Evolutionary conservation across 208 protist species (phyloP).

Genomic region (Acanthamoeba culbertsoni): DNA sequence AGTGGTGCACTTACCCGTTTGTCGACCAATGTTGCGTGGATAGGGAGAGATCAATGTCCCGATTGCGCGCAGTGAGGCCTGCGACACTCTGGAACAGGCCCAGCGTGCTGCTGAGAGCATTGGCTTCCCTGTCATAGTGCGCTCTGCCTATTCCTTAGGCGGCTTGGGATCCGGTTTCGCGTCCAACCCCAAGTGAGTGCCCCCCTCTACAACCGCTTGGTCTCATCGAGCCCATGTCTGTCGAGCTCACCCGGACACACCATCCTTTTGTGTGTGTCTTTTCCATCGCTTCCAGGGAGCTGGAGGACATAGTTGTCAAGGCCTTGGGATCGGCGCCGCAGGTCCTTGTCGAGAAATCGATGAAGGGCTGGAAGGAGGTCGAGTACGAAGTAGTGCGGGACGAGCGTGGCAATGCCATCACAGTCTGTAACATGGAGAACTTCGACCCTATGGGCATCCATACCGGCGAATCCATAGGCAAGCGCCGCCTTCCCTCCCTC

Average conservation of each 20-base stretch:
- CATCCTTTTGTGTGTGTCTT: no score
- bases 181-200: conserved; percentile 63
- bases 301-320: conserved; percentile 63
- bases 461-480: conserved; percentile 99
- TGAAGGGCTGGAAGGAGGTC: conserved; percentile 99
- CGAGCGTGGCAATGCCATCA: conserved; percentile 98
- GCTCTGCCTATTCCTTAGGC: conserved; percentile 96
- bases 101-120: conserved; percentile 83
- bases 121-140: conserved; percentile 96
- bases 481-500: no score
- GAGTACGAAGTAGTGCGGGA: conserved; percentile 99
- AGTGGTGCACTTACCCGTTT: not conserved
- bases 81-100: conserved; percentile 68
- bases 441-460: conserved; percentile 98
- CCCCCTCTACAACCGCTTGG: not conserved
- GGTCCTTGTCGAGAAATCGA: conserved; percentile 95
- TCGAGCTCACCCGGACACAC: not conserved
- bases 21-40: no score
- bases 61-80: conserved; percentile 85
- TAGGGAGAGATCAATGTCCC: not conserved
- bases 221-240: not conserved
- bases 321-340: conserved; percentile 90
- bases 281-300: no score
- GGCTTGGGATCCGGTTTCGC: conserved; percentile 97
- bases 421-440: conserved; percentile 99